Conservation (phyloP, 2,329 filamentous ascomycete genomes). For the Aspergillus oerlinghausenensis region DNA sequence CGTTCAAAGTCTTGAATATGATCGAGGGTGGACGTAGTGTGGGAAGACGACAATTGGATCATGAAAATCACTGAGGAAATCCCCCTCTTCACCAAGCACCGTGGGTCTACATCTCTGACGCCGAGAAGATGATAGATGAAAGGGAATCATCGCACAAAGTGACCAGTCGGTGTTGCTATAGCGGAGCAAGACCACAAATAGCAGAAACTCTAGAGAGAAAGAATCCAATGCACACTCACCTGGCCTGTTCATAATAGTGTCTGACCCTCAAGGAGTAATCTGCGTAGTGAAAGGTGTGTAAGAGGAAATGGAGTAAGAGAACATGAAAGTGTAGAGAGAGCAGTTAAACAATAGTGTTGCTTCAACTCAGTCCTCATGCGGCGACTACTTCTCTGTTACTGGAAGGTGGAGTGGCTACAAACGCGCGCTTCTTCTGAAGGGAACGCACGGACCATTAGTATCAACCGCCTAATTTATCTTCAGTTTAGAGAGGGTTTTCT, state of each 20-base stretch:
- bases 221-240: slow-evolving; percentile 36
- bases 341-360: slow-evolving; percentile 8
- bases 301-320: slow-evolving; percentile 1
- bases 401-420: slow-evolving; percentile 27
- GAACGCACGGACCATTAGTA: slow-evolving; percentile 14
- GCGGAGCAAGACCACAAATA: slow-evolving; percentile 12
- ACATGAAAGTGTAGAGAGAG: background rate
- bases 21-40: slow-evolving; percentile 5
- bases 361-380: slow-evolving; percentile 17
- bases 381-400: slow-evolving; percentile 18
- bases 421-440: slow-evolving; percentile 17
- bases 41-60: background rate
- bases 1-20: background rate
- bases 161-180: background rate
- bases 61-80: background rate
- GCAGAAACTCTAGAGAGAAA: slow-evolving; percentile 13
- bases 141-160: background rate
- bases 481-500: background rate
- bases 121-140: background rate
- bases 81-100: background rate
- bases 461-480: background rate
- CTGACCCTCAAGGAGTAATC: slow-evolving; percentile 12
- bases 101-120: background rate
- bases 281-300: slow-evolving; percentile 1
- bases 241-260: slow-evolving; percentile 45